A percentile compares a stretch with the other conserved stretches of the same genome.
Conservation (phyloP, 202 grass and related monocot species). For the Setaria viridis region DNA sequence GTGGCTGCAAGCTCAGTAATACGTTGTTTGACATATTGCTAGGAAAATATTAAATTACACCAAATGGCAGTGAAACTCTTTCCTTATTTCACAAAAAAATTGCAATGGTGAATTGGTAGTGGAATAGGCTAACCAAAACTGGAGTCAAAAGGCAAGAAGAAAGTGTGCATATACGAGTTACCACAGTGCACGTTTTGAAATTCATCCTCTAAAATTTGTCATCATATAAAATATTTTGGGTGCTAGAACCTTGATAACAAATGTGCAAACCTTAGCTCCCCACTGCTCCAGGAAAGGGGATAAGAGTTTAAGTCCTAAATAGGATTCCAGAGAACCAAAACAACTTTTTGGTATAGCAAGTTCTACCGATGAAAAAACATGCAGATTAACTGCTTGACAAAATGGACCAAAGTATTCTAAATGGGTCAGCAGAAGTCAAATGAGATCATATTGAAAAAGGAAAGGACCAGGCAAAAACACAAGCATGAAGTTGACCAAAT, state of each 20-base stretch:
- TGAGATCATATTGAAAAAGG: slow-evolving; percentile 29
- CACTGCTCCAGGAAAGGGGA: not conserved
- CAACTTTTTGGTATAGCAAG: slow-evolving; percentile 17
- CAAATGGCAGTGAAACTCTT: not conserved
- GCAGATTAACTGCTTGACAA: slow-evolving; percentile 22
- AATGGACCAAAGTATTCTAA: slow-evolving; percentile 13
- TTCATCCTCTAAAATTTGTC: not conserved
- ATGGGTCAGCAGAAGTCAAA: slow-evolving; percentile 32
- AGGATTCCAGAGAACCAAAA: slow-evolving; percentile 24
- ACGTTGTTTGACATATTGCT: not conserved
- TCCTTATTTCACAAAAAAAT: not conserved
- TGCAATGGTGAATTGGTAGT: not conserved
- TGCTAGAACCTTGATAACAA: not conserved
- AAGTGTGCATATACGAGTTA: not conserved
- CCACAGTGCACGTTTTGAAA: slow-evolving; percentile 14
- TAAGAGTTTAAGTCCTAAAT: slow-evolving; percentile 16
- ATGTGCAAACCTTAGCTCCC: not conserved
- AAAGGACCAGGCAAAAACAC: not conserved
- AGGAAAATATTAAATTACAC: not conserved
- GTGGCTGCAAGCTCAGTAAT: not conserved
- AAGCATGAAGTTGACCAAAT: slow-evolving; percentile 32
- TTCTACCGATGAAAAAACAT: slow-evolving; percentile 10
- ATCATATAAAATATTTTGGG: not conserved
- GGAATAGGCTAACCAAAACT: slow-evolving; percentile 1
- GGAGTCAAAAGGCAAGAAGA: not conserved